These are phyloP conservation scores for Sporopachydermia lactativora DNA, from an alignment of 805 yeast genomes.

Conservation along the genomic window DNA sequence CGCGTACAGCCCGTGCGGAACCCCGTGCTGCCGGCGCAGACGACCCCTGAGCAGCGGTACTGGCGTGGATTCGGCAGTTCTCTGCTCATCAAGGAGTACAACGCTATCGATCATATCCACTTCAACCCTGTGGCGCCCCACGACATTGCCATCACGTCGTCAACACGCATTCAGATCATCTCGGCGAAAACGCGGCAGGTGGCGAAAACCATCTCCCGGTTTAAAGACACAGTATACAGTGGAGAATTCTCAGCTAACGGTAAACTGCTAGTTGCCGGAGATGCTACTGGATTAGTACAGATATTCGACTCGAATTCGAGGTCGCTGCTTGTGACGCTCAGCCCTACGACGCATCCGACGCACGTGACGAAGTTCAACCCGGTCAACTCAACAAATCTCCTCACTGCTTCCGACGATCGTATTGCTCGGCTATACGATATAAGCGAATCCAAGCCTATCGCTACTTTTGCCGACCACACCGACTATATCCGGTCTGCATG, in stretches of 20 bases:
- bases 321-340: constrained; percentile 61
- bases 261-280: constrained; percentile 82
- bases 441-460: constrained; percentile 56
- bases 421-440: constrained; percentile 81
- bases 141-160: constrained; percentile 87
- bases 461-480: constrained; percentile 57
- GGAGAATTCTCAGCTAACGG: constrained; percentile 92
- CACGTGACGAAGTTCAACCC: constrained; percentile 92
- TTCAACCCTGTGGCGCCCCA: constrained; percentile 80
- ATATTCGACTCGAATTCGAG: constrained; percentile 74
- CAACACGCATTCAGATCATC: constrained; percentile 83
- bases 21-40: constrained; percentile 68
- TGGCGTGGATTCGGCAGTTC: constrained; percentile 85
- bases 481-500: constrained; percentile 81
- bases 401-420: constrained; percentile 88
- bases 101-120: constrained; percentile 75
- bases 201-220: constrained; percentile 68
- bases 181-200: constrained; percentile 93
- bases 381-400: constrained; percentile 50
- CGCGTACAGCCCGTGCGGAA: constrained; percentile 52
- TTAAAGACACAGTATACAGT: constrained; percentile 82
- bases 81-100: constrained; percentile 84
- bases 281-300: constrained; percentile 87
- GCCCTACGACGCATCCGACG: constrained; percentile 77
- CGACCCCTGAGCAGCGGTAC: constrained; percentile 86